Conservation (phyloP, 1,139 yeast genomes). For the Meyerozyma smithsonii region DNA sequence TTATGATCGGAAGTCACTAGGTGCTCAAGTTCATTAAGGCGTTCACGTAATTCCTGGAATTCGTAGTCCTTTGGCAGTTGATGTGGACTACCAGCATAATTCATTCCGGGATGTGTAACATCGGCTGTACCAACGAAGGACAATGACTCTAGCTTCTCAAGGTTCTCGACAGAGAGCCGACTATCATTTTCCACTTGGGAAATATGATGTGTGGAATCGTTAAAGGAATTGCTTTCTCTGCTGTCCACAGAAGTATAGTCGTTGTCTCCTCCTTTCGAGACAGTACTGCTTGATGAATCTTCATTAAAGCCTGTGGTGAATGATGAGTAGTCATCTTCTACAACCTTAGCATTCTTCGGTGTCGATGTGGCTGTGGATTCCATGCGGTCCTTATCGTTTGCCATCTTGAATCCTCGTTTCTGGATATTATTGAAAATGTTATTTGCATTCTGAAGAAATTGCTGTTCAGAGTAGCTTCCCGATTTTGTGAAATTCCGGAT, state of each 20-base stretch:
- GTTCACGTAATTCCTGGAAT: conserved; percentile 5
- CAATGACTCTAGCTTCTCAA: not conserved
- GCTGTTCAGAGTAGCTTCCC: conserved; percentile 31
- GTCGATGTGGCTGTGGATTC: conserved; percentile 36
- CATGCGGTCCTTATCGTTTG: conserved; percentile 1
- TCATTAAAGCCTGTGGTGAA: conserved; percentile 33
- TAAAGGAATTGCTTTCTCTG: not conserved
- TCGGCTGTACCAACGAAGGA: not conserved
- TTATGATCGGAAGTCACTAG: conserved; percentile 8
- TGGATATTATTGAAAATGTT: conserved; percentile 37
- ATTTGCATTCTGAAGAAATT: conserved; percentile 36
- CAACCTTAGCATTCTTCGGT: conserved; percentile 25
- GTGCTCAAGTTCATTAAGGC: conserved; percentile 18
- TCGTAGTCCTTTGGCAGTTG: not conserved
- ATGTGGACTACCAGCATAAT: not conserved
- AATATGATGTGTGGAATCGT: not conserved
- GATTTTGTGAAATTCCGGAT: conserved; percentile 30
- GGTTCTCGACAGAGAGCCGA: conserved; percentile 1
- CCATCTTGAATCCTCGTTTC: conserved; percentile 25
- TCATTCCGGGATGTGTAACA: not conserved
- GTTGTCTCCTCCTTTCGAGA: conserved; percentile 11
- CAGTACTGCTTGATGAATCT: conserved; percentile 15
- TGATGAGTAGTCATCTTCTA: conserved; percentile 29
- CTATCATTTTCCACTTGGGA: not conserved
- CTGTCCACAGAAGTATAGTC: conserved; percentile 25